Percentiles rank a stretch among this genome's conserved stretches.
These are phyloP conservation scores for Lathyrus sativus DNA, from an alignment of 306 rosid species.

Conservation along the genomic window DNA sequence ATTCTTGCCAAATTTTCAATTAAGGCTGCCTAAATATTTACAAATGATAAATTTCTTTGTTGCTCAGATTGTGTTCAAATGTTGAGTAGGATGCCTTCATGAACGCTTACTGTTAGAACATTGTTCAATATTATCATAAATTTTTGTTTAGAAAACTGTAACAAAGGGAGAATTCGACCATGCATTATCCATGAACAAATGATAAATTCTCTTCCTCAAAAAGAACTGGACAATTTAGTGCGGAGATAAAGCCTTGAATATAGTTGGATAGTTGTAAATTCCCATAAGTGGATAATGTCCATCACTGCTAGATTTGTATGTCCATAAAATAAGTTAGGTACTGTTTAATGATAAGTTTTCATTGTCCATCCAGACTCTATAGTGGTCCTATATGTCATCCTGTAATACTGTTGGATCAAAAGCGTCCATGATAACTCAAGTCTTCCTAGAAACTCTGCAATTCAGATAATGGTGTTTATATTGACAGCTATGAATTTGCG, in stretches of 20 bases:
- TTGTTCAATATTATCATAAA: neutral
- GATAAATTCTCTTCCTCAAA: too few species aligned
- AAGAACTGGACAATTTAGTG: too few species aligned
- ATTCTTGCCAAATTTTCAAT: too few species aligned
- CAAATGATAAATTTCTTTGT: slow-evolving; percentile 12
- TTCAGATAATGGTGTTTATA: slow-evolving; percentile 24
- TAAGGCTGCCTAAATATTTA: too few species aligned
- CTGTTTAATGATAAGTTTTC: too few species aligned
- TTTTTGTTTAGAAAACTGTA: neutral
- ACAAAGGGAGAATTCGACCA: neutral
- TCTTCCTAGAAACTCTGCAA: slow-evolving; percentile 10
- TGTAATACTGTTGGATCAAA: slow-evolving; percentile 6
- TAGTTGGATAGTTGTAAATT: too few species aligned
- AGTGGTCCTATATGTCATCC: neutral
- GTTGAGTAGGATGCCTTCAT: neutral
- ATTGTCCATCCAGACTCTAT: too few species aligned
- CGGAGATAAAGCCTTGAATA: too few species aligned
- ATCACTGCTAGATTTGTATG: too few species aligned
- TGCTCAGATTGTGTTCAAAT: slow-evolving; percentile 29
- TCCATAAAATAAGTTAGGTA: too few species aligned
- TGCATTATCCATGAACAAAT: neutral
- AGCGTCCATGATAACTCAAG: slow-evolving; percentile 19
- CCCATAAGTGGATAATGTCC: too few species aligned
- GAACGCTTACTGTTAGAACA: neutral
- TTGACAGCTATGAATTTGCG: slow-evolving; percentile 18